These are phyloP conservation scores for Cinnamomum chago DNA, from an alignment of 164 flowering plant species.

Conservation along the genomic window DNA sequence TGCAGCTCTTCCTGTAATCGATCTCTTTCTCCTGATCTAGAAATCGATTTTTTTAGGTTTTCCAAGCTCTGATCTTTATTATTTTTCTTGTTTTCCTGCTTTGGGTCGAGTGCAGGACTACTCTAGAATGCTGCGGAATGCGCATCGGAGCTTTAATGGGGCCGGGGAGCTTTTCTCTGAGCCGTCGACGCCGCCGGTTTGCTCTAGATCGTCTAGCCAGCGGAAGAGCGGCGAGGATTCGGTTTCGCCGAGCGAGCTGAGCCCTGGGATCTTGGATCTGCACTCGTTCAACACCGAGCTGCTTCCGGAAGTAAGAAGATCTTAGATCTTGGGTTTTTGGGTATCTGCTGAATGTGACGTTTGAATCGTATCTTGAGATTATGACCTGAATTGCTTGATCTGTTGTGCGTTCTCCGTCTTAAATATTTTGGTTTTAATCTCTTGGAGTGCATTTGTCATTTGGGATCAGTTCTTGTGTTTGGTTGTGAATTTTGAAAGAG, in stretches of 20 bases:
- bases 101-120: conserved; percentile 40
- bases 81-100: conserved; percentile 4
- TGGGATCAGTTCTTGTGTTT: too few species aligned
- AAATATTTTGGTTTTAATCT: too few species aligned
- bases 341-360: neutral
- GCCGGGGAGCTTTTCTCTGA: conserved; percentile 54
- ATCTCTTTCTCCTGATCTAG: neutral
- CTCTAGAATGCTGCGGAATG: conserved; percentile 39
- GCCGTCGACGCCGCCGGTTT: conserved; percentile 52
- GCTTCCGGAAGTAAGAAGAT: conserved; percentile 58
- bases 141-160: conserved; percentile 49
- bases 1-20: conserved; percentile 33
- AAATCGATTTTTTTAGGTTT: neutral
- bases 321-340: neutral
- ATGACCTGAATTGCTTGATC: too few species aligned
- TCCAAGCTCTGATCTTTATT: neutral
- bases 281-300: conserved; percentile 87
- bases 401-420: too few species aligned
- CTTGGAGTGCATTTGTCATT: too few species aligned
- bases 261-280: conserved; percentile 91
- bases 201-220: conserved; percentile 35
- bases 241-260: conserved; percentile 54
- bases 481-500: too few species aligned
- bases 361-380: neutral
- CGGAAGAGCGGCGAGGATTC: conserved; percentile 48